Base-by-base conservation (phyloP, 2,329 filamentous ascomycete genomes). In the Alternaria brassicicola region DNA sequence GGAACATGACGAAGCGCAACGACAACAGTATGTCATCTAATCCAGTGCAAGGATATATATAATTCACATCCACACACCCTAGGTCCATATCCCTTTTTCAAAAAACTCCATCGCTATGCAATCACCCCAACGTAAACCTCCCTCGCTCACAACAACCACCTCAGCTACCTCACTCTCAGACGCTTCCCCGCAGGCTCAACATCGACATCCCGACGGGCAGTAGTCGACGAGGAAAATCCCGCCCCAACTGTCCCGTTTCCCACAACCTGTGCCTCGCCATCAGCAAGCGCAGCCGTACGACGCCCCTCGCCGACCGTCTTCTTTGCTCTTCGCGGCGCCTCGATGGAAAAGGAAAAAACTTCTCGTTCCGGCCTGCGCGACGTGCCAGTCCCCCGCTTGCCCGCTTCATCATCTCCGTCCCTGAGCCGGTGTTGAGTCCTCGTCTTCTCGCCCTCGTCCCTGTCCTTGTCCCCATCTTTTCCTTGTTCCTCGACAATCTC, bases 401-500 rank as follows among this genome's bases (percentile, higher is more conserved):
- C 57, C 4, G 45, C 52, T 6, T 59, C 48, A n/a, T 54, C 61
- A 8, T 47, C n/a, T n/a, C n/a, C 55, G 23, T 30, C 28, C 3
- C 10, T 30, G 28, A 30, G 9, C 28, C 28, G 10, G 1, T 30
- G 28, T 10, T 10, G 8, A n/a, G 31, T n/a, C 31, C 4, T 41
- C 0, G 23, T 6, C 15, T 57, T 51, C 3, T 59, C 58, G 5
- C 45, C 52, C 3, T 59, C 47, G 13, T 55, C 61, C 12, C 46
- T 53, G 23, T n/a, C 17, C 28, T 31, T 25, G 7, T 28, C 17
- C n/a, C 9, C 42, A 12, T 46, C 26, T 3, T 25, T 50, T 43
- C 35, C 67, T 50, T 73, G 67, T 49, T 73, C 71, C 13, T 75
- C 72, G 28, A 82, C 82, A 41, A 81, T 77, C 1, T 78, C 80